Base-by-base conservation (phyloP, 768 basidiomycete species). In the Pisolithus marmoratus region DNA sequence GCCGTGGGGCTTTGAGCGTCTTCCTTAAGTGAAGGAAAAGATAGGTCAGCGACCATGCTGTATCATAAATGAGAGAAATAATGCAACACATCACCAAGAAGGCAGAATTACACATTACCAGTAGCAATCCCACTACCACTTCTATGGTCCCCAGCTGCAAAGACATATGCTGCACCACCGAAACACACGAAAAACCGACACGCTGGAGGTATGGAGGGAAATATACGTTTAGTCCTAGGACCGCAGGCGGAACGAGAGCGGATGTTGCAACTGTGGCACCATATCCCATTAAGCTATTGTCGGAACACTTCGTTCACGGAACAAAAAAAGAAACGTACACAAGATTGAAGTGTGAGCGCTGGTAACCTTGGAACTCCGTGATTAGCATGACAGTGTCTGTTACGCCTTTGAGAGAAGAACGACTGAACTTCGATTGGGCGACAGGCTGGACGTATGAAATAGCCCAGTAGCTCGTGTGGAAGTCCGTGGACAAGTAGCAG, bases 71-170 rank as follows among this genome's bases (percentile, higher is more conserved):
- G 27, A n/a, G 43, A 24, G 26, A 14, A 48, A 19, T 0, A 17
- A 31, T 34, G 19, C 14, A 43, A n/a, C 31, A 17, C 20, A 34
- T 14, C 3, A n/a, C 34, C 8, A 40, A 52, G 8, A 29, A 15
- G 4, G 37, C 14, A 8, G 23, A 8, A 8, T 23, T 9, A 1
- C 14, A 27, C 60, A 27, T 23, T n/a, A 59, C 65, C 65, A 19
- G 65, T 77, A 20, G 70, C 56, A 22, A 76, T 72, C 0, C 76
- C 77, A 49, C 72, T 68, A 1, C 77, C 77, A 49, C 78, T 77
- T 27, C 69, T 60, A 27, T 53, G 53, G 38, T 77, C 3, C 74
- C 75, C 5, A 63, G n/a, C n/a, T 4, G 63, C 49, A 34, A 77
- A 53, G 1, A 76, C 69, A 79, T n/a, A n/a, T n/a, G n/a, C n/a